Evolutionary conservation across 129 eudicot species (phyloP).

Genomic region (Flaveria brownii): DNA sequence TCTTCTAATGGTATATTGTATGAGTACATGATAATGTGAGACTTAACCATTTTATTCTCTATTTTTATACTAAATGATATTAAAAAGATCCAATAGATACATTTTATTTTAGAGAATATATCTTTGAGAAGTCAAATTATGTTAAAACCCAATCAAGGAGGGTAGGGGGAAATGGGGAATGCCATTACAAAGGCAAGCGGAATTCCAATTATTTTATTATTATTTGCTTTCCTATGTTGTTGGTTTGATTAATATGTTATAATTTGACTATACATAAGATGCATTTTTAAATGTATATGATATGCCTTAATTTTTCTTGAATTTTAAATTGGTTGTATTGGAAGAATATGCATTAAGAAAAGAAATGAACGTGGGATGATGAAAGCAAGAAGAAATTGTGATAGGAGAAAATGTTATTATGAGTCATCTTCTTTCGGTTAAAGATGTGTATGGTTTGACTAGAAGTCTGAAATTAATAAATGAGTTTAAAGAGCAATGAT

Average conservation of each 20-base stretch:
- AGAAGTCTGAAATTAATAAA: background rate
- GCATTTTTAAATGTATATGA: background rate
- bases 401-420: background rate
- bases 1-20: background rate
- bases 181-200: background rate
- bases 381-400: background rate
- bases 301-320: background rate
- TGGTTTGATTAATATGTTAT: background rate
- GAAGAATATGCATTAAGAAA: background rate
- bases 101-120: too few species aligned
- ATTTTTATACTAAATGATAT: background rate
- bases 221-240: background rate
- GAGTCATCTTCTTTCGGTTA: background rate
- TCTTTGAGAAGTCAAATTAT: background rate
- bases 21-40: background rate
- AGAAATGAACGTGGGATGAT: background rate
- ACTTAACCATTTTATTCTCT: background rate
- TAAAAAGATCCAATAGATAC: background rate
- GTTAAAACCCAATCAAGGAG: background rate
- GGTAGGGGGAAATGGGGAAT: background rate
- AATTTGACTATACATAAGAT: background rate
- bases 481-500: too few species aligned
- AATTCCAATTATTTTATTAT: background rate
- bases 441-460: background rate
- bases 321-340: background rate